Base-by-base conservation (phyloP, 2,329 filamentous ascomycete species). In the Alternaria angustiovoidea region DNA sequence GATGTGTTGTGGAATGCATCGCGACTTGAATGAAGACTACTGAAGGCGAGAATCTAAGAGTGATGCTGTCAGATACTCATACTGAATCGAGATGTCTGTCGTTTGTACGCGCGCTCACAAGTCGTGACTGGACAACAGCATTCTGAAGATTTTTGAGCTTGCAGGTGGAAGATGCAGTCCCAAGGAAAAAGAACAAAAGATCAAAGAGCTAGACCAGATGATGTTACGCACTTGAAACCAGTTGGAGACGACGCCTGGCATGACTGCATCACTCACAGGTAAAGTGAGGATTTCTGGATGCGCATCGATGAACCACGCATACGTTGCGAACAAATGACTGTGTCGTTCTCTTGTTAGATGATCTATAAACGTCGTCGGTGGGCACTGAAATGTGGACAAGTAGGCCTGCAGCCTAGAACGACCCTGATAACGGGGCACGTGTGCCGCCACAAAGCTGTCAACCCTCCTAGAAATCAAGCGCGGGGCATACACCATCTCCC, bases 371-470 rank as follows among this genome's bases (percentile, higher is more conserved):
- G 39, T 48, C 24, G 30, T 49, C 14, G 46, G 26, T 4, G 32
- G 14, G 30, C 24, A 12, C 20, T 49, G 36, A 26, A 39, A 7
- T 28, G 42, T 3, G n/a, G 24, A 46, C 52, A n/a, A 18, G 56
- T 51, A 54, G 42, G 41, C 39, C 20, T 7, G 32, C 20, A 49
- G 46, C 14, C 46, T 49, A 32, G 28, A 49, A 26, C 7, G 30
- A 41, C 42, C 24, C 48, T 30, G 28, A 46, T 44, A 16, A 48
- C 54, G 42, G 53, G 58, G 58, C 58, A 57, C 58, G 52, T 55
- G 58, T 60, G 52, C 41, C 43, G 52, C 56, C 39, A 42, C 39
- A 42, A 54, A 46, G 22, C 32, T 11, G 7, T 24, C 49, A n/a
- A 16, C 28, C n/a, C 30, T 14, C 32, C 22, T 26, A 16, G 46